Conservation (phyloP, 129 eudicot genomes). For the Tanacetum coccineum region DNA sequence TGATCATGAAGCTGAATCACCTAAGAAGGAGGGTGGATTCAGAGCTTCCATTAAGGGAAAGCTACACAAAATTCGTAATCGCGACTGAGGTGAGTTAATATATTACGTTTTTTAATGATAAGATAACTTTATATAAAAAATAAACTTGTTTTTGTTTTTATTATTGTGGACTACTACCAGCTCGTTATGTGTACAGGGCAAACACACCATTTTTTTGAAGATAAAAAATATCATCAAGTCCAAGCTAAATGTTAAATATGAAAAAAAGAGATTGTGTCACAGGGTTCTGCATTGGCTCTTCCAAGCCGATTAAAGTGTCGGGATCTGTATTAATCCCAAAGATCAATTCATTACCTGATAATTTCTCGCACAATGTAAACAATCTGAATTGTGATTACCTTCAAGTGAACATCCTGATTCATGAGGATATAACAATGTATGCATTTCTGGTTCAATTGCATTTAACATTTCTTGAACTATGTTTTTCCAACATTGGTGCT, state of each 20-base stretch:
- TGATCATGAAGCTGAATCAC: conserved; percentile 28
- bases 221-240: conserved; percentile 11
- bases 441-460: conserved; percentile 11
- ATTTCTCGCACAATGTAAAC: conserved; percentile 7
- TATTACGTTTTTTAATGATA: no score
- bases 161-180: no score
- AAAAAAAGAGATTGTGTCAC: background rate
- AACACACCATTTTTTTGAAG: no score
- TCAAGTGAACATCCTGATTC: conserved; percentile 10
- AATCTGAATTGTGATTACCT: background rate
- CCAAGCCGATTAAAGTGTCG: background rate
- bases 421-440: conserved; percentile 12
- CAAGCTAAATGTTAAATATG: background rate
- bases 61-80: conserved; percentile 21
- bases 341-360: background rate
- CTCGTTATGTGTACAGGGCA: no score
- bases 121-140: no score
- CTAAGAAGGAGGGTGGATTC: conserved; percentile 49
- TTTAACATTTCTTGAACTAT: conserved; percentile 2
- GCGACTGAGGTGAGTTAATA: conserved; percentile 29
- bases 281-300: background rate
- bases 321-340: background rate
- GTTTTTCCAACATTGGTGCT: background rate
- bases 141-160: no score
- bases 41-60: conserved; percentile 39